phyloP scores from a whole-genome alignment of 495 filamentous ascomycete genomes.

The Stereocaulon alpinum region DNA sequence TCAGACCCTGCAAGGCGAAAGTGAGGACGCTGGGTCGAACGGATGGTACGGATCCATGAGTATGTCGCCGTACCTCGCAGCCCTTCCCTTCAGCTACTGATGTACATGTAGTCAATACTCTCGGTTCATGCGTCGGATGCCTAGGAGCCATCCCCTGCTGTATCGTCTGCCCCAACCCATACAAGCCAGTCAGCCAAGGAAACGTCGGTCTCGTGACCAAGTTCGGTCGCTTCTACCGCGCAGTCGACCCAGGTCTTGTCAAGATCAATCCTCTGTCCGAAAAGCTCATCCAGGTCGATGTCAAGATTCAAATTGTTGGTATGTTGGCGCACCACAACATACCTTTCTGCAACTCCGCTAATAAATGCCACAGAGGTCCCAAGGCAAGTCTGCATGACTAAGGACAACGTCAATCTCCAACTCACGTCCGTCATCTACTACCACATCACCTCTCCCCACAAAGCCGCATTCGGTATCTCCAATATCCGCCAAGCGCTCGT shows the following conservation, averaged over 20 bases:
- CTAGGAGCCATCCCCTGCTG: slow-evolving; percentile 88
- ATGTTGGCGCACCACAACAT: slow-evolving; percentile 24
- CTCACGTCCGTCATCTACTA: slow-evolving; percentile 99
- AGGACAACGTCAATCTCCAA: slow-evolving; percentile 92
- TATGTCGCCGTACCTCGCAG: slow-evolving; percentile 32
- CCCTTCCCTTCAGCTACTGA: neutral
- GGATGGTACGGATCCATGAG: slow-evolving; percentile 90
- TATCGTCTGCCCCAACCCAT: slow-evolving; percentile 88
- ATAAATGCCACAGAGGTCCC: slow-evolving; percentile 59
- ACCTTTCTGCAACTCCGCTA: neutral
- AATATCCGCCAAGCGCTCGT: slow-evolving; percentile 91
- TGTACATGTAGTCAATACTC: slow-evolving; percentile 47
- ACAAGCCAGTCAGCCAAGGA: slow-evolving; percentile 86
- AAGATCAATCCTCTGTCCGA: slow-evolving; percentile 98
- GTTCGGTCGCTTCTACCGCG: slow-evolving; percentile 92
- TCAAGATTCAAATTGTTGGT: slow-evolving; percentile 97
- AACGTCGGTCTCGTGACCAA: slow-evolving; percentile 91
- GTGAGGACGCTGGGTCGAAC: slow-evolving; percentile 56
- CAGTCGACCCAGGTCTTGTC: slow-evolving; percentile 93
- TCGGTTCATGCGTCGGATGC: slow-evolving; percentile 70
- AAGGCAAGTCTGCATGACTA: slow-evolving; percentile 97
- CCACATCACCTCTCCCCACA: slow-evolving; percentile 90
- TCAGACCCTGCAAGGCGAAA: slow-evolving; percentile 54
- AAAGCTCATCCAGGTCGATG: slow-evolving; percentile 80
- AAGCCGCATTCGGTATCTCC: slow-evolving; percentile 91